Evolutionary conservation across 805 yeast genomes (phyloP), one percentile per base, ranked within the genome.

Genomic region (Metschnikowia cubensis): DNA sequence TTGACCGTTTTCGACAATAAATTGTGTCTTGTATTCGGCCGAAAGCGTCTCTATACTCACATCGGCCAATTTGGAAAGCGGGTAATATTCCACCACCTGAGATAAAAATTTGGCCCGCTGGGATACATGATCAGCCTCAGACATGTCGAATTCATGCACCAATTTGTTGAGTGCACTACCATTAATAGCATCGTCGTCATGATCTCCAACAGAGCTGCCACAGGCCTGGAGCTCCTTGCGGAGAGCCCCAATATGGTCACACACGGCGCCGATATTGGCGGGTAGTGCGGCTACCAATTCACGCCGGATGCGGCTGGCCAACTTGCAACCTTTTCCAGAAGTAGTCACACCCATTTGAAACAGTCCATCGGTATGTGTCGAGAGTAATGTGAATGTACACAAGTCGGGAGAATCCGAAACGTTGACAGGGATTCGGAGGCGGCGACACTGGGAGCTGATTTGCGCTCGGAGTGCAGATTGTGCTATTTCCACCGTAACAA

Each of bases 81-180:
- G 98, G 60, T 81, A 91, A 65, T 92, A 91, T 60, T 91, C 97
- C 46, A 92, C 92, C 47, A 90, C 80, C 62, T 91, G 97, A 2
- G 90, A 80, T 48, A 91, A 70, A 95, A 96, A 92, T 60, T 95
- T 76, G 25, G 89, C 75, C 58, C 94, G 74, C 59, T 83, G 83
- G 34, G 74, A 62, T 53, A 77, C 81, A 54, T 73, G 71, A 48
- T 80, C 77, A 48, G 77, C 75, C 50, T 71, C 76, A 7, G 79
- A 70, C 77, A 76, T 77, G 50, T 75, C 73, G 56, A 81, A 80
- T 56, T 85, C 90, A 20, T 76, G 69, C 5, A 85, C 82, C 40
- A 88, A 74, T 29, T 74, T 61, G 65, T 89, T 89, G 51, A 89
- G 73, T 44, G 73, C 73, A 35, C 76, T 70, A 4, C 80, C 72